These are phyloP conservation scores for Dactylorhiza incarnata DNA, from an alignment of 106 monocot species.

Conservation along the genomic window DNA sequence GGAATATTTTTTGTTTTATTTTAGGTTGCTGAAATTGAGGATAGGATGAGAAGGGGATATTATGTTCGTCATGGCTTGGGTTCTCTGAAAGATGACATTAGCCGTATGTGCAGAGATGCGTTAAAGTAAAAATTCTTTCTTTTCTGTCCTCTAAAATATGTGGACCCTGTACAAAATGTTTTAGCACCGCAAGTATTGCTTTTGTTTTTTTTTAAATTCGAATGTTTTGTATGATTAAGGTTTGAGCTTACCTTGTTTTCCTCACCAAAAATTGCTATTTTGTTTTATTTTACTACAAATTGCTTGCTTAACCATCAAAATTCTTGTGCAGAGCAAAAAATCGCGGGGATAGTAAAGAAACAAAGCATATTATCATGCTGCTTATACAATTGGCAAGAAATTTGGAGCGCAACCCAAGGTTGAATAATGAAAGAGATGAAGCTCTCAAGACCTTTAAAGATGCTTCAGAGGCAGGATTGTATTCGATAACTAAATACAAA, in stretches of 20 bases:
- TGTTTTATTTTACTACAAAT: neutral
- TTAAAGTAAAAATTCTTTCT: constrained; percentile 56
- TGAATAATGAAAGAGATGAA: constrained; percentile 36
- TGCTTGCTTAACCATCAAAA: neutral
- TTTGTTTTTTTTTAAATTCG: neutral
- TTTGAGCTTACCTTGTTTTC: neutral
- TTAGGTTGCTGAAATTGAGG: constrained; percentile 90
- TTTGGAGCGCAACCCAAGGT: constrained; percentile 51
- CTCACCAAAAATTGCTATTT: neutral
- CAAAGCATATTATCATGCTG: constrained; percentile 54
- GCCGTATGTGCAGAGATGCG: constrained; percentile 84
- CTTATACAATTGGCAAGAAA: constrained; percentile 70
- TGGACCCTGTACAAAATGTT: neutral
- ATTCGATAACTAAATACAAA: constrained; percentile 46
- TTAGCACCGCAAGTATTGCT: neutral
- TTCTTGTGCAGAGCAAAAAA: constrained; percentile 46
- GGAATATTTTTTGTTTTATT: neutral
- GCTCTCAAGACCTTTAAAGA: constrained; percentile 28
- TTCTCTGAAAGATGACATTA: constrained; percentile 84
- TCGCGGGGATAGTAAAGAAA: constrained; percentile 46
- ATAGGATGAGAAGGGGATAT: constrained; percentile 82
- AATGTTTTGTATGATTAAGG: neutral
- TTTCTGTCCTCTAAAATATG: neutral
- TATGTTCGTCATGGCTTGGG: constrained; percentile 76
- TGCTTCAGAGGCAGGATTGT: constrained; percentile 28